Evolutionary conservation across 2,329 filamentous ascomycete genomes (phyloP).

Genomic region (Calonectria pseudoturangicola): DNA sequence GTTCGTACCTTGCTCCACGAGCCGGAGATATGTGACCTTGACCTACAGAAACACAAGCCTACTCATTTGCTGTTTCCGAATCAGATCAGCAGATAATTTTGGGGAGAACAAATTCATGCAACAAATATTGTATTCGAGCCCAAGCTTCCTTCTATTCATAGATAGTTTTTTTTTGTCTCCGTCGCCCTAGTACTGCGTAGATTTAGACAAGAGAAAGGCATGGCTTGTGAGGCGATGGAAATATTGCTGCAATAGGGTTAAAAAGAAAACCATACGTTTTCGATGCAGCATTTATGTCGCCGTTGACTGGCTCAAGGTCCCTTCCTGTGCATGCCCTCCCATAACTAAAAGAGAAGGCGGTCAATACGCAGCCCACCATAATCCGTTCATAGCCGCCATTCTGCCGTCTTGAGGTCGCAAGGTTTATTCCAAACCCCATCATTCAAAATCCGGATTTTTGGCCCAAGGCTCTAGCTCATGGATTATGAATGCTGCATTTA

Average conservation of each 20-base stretch:
- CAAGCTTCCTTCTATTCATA: too few relatives aligned
- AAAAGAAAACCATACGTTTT: too few relatives aligned
- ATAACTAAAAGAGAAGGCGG: slow-evolving; percentile 48
- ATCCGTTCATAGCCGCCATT: slow-evolving; percentile 40
- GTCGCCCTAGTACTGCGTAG: too few relatives aligned
- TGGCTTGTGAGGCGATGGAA: neutral
- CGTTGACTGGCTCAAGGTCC: neutral
- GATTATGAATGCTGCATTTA: slow-evolving; percentile 41
- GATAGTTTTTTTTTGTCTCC: too few relatives aligned
- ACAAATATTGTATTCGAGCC: neutral
- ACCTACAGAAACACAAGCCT: neutral
- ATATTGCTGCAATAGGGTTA: neutral
- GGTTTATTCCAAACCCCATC: slow-evolving; percentile 44
- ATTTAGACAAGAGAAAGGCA: too few relatives aligned
- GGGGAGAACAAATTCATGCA: neutral
- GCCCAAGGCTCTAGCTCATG: slow-evolving; percentile 26
- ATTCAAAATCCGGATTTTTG: slow-evolving; percentile 38
- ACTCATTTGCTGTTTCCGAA: neutral
- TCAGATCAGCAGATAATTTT: neutral
- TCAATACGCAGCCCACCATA: slow-evolving; percentile 46
- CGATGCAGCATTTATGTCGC: neutral
- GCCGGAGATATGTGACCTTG: neutral
- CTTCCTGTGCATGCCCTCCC: slow-evolving; percentile 10
- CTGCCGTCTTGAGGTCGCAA: slow-evolving; percentile 44
- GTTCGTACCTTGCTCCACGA: slow-evolving; percentile 5